Conservation (phyloP, 1,284 basidiomycete species). For the Microbotryum saponariae region DNA sequence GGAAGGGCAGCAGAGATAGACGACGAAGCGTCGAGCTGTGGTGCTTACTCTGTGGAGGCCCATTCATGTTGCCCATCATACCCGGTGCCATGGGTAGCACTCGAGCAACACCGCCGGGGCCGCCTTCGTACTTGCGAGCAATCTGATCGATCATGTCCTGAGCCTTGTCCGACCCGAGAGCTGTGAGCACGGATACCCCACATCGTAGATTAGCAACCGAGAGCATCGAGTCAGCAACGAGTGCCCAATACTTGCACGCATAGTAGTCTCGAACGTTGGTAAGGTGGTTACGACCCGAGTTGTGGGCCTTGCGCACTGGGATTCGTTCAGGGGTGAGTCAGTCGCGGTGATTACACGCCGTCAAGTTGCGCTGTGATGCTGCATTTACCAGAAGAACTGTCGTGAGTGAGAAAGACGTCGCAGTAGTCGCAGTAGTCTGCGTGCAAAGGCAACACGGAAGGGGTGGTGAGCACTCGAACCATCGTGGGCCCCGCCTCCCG, state of each 20-base stretch:
- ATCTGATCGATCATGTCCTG: constrained; percentile 96
- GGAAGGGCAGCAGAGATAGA: background rate
- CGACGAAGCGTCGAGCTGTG: constrained; percentile 46
- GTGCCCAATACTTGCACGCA: constrained; percentile 56
- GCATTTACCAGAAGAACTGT: constrained; percentile 67
- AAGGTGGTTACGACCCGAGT: constrained; percentile 91
- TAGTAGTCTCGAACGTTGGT: constrained; percentile 97
- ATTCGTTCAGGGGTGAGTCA: no score
- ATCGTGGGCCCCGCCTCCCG: no score
- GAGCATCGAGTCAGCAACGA: background rate
- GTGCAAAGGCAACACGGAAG: background rate
- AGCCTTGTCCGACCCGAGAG: constrained; percentile 89
- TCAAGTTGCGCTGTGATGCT: no score
- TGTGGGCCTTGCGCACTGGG: constrained; percentile 92
- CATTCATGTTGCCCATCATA: constrained; percentile 28
- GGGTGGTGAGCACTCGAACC: no score
- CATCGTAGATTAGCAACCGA: constrained; percentile 14
- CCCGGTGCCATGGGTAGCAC: constrained; percentile 19
- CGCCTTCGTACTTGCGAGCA: constrained; percentile 74
- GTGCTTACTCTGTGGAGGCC: constrained; percentile 47
- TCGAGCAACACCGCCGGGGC: constrained; percentile 25
- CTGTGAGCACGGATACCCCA: constrained; percentile 43
- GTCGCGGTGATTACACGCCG: no score
- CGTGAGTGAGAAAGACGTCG: constrained; percentile 73
- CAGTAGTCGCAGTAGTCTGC: constrained; percentile 69